These are phyloP conservation scores for Priceomyces melissophilus DNA, from an alignment of 805 yeast species.

Conservation along the genomic window DNA sequence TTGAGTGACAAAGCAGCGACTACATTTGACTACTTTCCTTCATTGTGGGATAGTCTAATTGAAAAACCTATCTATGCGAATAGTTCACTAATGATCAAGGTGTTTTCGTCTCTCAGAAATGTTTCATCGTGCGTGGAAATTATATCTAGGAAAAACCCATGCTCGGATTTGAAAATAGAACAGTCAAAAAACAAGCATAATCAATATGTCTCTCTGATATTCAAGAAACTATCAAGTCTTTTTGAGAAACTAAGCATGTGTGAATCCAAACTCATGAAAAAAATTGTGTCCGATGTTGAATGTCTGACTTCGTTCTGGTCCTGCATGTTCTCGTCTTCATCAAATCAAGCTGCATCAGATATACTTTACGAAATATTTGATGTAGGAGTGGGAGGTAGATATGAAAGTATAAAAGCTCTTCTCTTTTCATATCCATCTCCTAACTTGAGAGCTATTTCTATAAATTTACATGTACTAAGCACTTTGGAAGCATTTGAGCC, in stretches of 20 bases:
- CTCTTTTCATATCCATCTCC: constrained; percentile 41
- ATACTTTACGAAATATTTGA: constrained; percentile 75
- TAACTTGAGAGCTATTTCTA: constrained; percentile 48
- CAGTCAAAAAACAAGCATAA: constrained; percentile 31
- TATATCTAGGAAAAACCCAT: constrained; percentile 19
- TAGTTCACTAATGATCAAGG: constrained; percentile 7
- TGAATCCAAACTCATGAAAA: constrained; percentile 22
- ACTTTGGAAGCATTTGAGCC: constrained; percentile 59
- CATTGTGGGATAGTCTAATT: constrained; percentile 24
- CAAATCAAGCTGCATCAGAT: constrained; percentile 69
- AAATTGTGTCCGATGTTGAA: constrained; percentile 20
- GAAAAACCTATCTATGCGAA: constrained; percentile 13
- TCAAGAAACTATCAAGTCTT: constrained; percentile 16
- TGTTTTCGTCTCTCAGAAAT: constrained; percentile 16
- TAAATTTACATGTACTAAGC: constrained; percentile 44
- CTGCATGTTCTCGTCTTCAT: constrained; percentile 62
- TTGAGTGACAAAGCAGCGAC: constrained; percentile 19
- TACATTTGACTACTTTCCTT: constrained; percentile 30
- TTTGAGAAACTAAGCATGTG: constrained; percentile 32
- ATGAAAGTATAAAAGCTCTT: constrained; percentile 64
- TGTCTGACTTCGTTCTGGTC: constrained; percentile 70
- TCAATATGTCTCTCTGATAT: constrained; percentile 21
- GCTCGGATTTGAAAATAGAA: constrained; percentile 13
- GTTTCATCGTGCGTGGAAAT: constrained; percentile 18
- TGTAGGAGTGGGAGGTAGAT: constrained; percentile 58